Percentiles rank a stretch among this genome's conserved stretches.
phyloP scores from a whole-genome alignment of 1,284 basidiomycete genomes.

The Ceratobasidium sp. region DNA sequence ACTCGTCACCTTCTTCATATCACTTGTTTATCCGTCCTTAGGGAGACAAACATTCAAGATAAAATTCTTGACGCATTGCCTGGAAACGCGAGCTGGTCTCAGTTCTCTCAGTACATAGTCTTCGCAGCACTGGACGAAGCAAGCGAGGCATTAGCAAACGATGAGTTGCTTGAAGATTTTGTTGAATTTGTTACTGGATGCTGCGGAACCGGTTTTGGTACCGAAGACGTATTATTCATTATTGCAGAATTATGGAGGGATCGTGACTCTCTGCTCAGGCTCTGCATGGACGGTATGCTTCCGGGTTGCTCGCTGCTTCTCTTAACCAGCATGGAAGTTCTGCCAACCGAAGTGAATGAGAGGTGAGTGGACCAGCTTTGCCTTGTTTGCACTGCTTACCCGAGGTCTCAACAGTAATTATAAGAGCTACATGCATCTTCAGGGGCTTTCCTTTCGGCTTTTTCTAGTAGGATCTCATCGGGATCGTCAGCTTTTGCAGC shows the following conservation, averaged over 20 bases:
- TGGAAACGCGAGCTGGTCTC: neutral
- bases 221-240: neutral
- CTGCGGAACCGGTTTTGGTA: neutral
- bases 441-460: neutral
- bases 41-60: neutral
- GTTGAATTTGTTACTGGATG: too few relatives aligned
- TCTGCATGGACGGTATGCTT: neutral
- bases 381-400: too few relatives aligned
- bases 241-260: neutral
- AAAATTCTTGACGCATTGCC: neutral
- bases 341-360: neutral
- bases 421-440: neutral
- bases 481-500: neutral
- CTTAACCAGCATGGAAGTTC: neutral
- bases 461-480: neutral
- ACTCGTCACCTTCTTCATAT: constrained; percentile 5
- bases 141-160: too few relatives aligned
- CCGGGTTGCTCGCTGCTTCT: neutral
- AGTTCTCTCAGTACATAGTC: neutral
- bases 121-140: neutral
- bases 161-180: neutral
- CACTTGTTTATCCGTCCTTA: neutral
- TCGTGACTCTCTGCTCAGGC: neutral
- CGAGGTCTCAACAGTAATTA: neutral
- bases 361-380: neutral